Evolutionary conservation across 2,329 filamentous ascomycete species (phyloP).

Genomic region (Sporothrix inflata): DNA sequence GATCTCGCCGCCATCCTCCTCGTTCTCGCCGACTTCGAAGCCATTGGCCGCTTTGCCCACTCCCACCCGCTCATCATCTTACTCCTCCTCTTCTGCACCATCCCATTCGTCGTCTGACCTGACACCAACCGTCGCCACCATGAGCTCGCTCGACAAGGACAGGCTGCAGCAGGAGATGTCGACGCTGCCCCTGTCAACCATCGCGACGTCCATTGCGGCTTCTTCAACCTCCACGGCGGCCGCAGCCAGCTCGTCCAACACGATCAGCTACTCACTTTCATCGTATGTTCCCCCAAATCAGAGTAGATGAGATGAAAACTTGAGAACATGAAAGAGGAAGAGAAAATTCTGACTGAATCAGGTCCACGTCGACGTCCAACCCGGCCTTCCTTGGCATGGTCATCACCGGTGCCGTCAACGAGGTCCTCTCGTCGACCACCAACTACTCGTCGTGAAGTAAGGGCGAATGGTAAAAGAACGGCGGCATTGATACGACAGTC

Average conservation of each 20-base stretch:
- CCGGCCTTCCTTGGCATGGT: conserved; percentile 30
- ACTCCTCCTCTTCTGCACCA: not conserved
- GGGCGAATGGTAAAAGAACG: not conserved
- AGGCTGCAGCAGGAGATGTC: conserved; percentile 32
- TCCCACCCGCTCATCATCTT: not conserved
- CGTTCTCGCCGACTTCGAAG: not conserved
- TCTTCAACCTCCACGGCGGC: conserved; percentile 25
- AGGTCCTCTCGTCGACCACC: conserved; percentile 27
- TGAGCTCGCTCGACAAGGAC: conserved; percentile 32
- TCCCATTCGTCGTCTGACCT: not conserved
- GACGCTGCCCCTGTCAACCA: conserved; percentile 29
- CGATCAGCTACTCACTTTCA: conserved; percentile 9
- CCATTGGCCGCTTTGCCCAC: not conserved
- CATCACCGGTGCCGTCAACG: conserved; percentile 32
- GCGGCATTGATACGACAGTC: not conserved
- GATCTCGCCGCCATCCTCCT: not conserved
- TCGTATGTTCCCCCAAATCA: not conserved
- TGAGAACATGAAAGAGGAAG: too few species aligned
- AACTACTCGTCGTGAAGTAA: not conserved
- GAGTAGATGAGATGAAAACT: too few species aligned
- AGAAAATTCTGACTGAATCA: not conserved
- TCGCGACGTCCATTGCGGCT: conserved; percentile 25
- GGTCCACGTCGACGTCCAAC: conserved; percentile 28
- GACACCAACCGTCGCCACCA: not conserved
- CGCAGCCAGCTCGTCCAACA: conserved; percentile 15